Evolutionary conservation across 768 basidiomycete genomes (phyloP), one percentile per base, ranked within the genome.

Genomic region (Imleria badia): DNA sequence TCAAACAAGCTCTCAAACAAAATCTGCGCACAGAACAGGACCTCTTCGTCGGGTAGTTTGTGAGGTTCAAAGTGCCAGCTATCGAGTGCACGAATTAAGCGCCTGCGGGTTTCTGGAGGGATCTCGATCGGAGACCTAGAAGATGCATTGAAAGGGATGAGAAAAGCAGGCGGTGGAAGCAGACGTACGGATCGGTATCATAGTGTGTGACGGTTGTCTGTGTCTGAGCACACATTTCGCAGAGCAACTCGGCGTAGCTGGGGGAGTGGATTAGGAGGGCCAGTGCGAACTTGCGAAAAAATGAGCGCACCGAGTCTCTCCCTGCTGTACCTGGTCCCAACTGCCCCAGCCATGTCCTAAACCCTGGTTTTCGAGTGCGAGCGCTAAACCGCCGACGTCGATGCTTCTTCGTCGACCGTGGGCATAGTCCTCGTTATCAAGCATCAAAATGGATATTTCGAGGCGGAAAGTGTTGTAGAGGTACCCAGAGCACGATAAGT

Each of bases 51-150:
- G 20, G 85, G 81, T 35, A 97, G 81, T 36, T 80, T 80, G 71
- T 91, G 86, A 5, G 96, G 94, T 66, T 97, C 89, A 67, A 98
- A 99, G 59, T 88, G 76, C 96, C 96, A 99, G 13, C 77, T 79
- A 54, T 87, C 84, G 14, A 97, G 78, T 0, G 78, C 75, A 20
- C 73, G 68, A 61, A 96, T 87, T 45, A 97, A 80, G 23, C 82
- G 77, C 20, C 69, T 66, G 56, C 91, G 82, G 31, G 78, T 81
- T 19, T 75, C 74, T 35, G 70, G 66, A 30, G 81, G 70, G 23
- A 81, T 72, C 54, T 79, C 71, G 40, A 80, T 70, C 20, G 81
- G 79, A 15, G 78, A 76, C 46, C 80, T 83, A 55, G 68, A 49
- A 49, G 19, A 65, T 35, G 39, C 6, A 49, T 66, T 66, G 61